These are phyloP conservation scores for Cercospora berteroae DNA, from an alignment of 2,329 filamentous ascomycete genomes.

Conservation along the genomic window DNA sequence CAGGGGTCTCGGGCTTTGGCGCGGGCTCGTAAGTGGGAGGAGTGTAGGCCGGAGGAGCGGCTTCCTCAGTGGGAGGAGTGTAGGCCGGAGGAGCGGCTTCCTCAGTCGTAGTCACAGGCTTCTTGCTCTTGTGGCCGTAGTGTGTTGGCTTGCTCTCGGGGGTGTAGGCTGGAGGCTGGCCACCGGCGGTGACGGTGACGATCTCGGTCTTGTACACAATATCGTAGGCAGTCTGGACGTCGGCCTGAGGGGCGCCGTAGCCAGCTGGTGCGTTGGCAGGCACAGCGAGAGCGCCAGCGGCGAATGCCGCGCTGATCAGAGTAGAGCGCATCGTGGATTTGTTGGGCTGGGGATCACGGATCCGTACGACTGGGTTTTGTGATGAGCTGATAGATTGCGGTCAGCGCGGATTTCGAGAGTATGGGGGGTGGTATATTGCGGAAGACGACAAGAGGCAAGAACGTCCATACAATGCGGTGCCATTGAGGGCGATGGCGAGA, in stretches of 20 bases:
- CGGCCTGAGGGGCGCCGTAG: slow-evolving; percentile 14
- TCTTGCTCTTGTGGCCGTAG: slow-evolving; percentile 28
- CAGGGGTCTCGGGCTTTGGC: slow-evolving; percentile 6
- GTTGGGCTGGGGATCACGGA: slow-evolving; percentile 20
- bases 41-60: not conserved
- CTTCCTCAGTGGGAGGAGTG: slow-evolving; percentile 12
- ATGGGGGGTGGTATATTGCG: not conserved
- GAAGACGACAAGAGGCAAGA: not conserved
- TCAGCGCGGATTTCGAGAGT: slow-evolving; percentile 19
- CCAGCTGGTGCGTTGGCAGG: slow-evolving; percentile 25
- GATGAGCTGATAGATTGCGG: slow-evolving; percentile 10
- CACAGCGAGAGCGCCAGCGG: slow-evolving; percentile 38
- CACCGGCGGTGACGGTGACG: slow-evolving; percentile 38
- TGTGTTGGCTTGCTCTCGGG: slow-evolving; percentile 18
- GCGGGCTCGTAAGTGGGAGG: slow-evolving; percentile 7
- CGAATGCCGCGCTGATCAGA: slow-evolving; percentile 39
- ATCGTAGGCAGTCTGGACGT: slow-evolving; percentile 32
- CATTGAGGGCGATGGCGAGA: not conserved
- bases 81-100: slow-evolving; percentile 14
- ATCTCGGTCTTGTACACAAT: slow-evolving; percentile 36
- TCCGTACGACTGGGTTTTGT: slow-evolving; percentile 16
- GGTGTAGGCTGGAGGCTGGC: slow-evolving; percentile 18
- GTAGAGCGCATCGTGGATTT: slow-evolving; percentile 16
- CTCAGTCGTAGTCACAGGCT: slow-evolving; percentile 1
- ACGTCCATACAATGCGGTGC: slow-evolving; percentile 3